Conservation (phyloP, 441 rosid species). For the Arabidopsis hybrid region DNA sequence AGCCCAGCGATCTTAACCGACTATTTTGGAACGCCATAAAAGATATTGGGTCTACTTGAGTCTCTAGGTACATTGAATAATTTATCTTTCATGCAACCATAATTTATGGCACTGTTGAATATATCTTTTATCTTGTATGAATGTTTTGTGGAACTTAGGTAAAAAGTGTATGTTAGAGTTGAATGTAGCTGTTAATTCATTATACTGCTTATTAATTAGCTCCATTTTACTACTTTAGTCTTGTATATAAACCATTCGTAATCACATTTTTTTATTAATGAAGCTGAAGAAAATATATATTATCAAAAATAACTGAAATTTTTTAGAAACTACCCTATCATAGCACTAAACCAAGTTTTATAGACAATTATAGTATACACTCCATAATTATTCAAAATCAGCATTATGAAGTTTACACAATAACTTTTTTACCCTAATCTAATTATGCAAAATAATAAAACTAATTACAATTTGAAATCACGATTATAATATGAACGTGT, state of each 20-base stretch:
- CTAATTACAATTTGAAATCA: too few species aligned
- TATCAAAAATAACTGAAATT: too few species aligned
- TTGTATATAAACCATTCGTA: not conserved
- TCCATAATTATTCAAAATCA: too few species aligned
- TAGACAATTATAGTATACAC: too few species aligned
- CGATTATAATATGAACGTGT: too few species aligned
- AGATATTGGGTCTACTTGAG: conserved; percentile 14
- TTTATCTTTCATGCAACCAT: conserved; percentile 2
- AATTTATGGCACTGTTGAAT: not conserved
- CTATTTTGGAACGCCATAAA: conserved; percentile 14
- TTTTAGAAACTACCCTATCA: too few species aligned
- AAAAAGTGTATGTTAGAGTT: not conserved
- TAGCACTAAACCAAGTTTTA: too few species aligned
- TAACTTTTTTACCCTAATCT: too few species aligned
- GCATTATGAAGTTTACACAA: too few species aligned
- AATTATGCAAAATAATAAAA: too few species aligned
- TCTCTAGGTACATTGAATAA: conserved; percentile 17
- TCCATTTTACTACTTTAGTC: not conserved
- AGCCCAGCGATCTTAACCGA: conserved; percentile 12
- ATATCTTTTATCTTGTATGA: not conserved
- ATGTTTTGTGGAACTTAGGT: not conserved
- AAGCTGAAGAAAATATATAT: not conserved
- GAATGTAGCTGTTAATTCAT: not conserved
- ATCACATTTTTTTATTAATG: not conserved
- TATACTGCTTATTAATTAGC: not conserved